These are phyloP conservation scores for Tetradesmus obliquus DNA, from an alignment of 139 green algal genomes.

Conservation along the genomic window DNA sequence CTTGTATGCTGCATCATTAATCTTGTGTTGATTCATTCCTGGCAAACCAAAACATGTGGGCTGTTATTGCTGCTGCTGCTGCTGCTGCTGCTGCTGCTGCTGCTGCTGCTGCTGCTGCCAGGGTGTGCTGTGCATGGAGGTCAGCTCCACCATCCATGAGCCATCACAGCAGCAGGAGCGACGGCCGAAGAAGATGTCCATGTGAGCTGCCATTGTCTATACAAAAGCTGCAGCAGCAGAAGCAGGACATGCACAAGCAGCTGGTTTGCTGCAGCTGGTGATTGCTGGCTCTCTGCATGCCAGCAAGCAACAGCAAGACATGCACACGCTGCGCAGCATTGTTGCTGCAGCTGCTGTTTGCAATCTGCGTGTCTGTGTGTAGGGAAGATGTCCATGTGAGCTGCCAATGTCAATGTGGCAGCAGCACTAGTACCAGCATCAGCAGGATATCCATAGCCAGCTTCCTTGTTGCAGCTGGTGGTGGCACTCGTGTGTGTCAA, in stretches of 20 bases:
- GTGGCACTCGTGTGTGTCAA: too few species aligned
- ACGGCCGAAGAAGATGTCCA: background rate
- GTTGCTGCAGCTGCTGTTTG: too few species aligned
- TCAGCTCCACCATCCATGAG: background rate
- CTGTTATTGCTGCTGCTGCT: background rate
- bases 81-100: background rate
- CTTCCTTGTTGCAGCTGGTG: too few species aligned
- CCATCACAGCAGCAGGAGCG: slow-evolving; percentile 22
- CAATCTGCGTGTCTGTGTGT: too few species aligned
- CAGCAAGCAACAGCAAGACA: background rate
- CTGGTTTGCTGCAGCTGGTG: too few species aligned
- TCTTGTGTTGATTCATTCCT: background rate
- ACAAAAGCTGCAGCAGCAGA: background rate
- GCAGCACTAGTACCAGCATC: too few species aligned
- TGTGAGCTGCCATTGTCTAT: background rate
- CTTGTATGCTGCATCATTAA: background rate
- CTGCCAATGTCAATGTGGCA: background rate
- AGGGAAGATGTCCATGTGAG: too few species aligned
- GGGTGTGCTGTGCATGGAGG: background rate
- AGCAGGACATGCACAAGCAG: too few species aligned
- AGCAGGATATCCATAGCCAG: too few species aligned
- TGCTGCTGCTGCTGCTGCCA: background rate
- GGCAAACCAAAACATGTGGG: too few species aligned
- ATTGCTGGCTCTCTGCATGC: too few species aligned
- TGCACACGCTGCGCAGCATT: background rate